Evolutionary conservation across 768 basidiomycete species (phyloP), one percentile per base, ranked within the genome.

Genomic region (Udeniomyces megalosporus): DNA sequence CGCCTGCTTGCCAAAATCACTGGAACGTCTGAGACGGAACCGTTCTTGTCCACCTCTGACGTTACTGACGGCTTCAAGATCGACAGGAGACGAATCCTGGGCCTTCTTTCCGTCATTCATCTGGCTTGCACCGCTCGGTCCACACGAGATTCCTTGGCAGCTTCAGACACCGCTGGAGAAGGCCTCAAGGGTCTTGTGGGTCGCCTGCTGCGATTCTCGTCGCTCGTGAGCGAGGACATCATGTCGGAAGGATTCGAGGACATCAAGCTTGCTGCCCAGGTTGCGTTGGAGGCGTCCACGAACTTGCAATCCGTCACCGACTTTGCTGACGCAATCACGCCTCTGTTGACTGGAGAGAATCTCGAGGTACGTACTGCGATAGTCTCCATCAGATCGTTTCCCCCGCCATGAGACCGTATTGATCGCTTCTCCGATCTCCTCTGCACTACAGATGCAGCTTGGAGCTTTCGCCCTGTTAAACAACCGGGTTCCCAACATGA

Each of bases 381-480:
- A 14, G 31, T n/a, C 35, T 15, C 38, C n/a, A 14, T 7, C 17
- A 31, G 3, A 15, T 1, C 22, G 31, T n/a, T 55, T 15, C 38
- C 15, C 7, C 26, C 31, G 53, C 4, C 38, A 14, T 5, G 17
- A 24, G 45, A 45, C 5, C 28, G 11, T 26, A 24, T 32, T 52
- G 48, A 60, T 50, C 17, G 5, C 22, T 15, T 5, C 14, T 17
- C 17, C 45, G 17, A 11, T 31, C 5, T n/a, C n/a, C n/a, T n/a
- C n/a, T n/a, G n/a, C n/a, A n/a, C 45, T 15, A 31, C 34, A 63
- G 63, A 83, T 29, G 80, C 84, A 71, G 68, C 74, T 10, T 84
- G 82, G 59, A 63, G 85, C 85, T 11, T 78, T 95, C 32, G 80
- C 80, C 35, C 76, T 91, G 10, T 72, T 95, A 15, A 76, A 79